A percentile compares a stretch with the other conserved stretches of the same genome.
Conservation (phyloP, 2,329 filamentous ascomycete species). For the Trichothecium roseum region DNA sequence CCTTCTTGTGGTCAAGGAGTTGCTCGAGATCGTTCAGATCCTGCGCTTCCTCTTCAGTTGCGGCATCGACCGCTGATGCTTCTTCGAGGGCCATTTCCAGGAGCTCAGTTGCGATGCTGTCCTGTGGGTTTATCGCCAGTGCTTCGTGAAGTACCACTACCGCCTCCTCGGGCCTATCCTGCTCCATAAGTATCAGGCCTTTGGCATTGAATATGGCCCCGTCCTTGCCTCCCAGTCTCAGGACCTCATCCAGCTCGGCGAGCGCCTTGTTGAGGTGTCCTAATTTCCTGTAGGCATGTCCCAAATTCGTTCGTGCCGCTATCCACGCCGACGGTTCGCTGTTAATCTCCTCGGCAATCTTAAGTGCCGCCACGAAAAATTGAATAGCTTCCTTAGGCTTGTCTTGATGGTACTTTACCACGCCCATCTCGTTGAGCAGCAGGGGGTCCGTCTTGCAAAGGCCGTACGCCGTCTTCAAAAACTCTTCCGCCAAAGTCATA, state of each 20-base stretch:
- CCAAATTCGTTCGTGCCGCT: conserved; percentile 77
- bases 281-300: conserved; percentile 71
- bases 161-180: conserved; percentile 64
- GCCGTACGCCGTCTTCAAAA: conserved; percentile 78
- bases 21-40: conserved; percentile 41
- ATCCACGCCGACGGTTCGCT: conserved; percentile 76
- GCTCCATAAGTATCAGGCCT: conserved; percentile 73
- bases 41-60: conserved; percentile 35
- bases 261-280: conserved; percentile 62
- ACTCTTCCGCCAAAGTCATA: conserved; percentile 86
- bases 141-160: conserved; percentile 78
- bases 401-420: conserved; percentile 91
- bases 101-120: conserved; percentile 71
- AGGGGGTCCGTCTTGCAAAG: conserved; percentile 79
- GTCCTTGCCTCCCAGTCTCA: conserved; percentile 73
- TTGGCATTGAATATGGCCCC: conserved; percentile 71
- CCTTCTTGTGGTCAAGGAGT: conserved; percentile 35
- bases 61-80: conserved; percentile 35
- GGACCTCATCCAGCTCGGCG: conserved; percentile 74
- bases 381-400: conserved; percentile 64
- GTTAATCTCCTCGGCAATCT: conserved; percentile 69
- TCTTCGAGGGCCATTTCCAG: conserved; percentile 62
- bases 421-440: conserved; percentile 88
- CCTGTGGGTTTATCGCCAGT: conserved; percentile 66
- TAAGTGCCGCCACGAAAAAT: conserved; percentile 68